Conservation (phyloP, 1,139 yeast genomes). For the Blastobotrys arbuscula region DNA sequence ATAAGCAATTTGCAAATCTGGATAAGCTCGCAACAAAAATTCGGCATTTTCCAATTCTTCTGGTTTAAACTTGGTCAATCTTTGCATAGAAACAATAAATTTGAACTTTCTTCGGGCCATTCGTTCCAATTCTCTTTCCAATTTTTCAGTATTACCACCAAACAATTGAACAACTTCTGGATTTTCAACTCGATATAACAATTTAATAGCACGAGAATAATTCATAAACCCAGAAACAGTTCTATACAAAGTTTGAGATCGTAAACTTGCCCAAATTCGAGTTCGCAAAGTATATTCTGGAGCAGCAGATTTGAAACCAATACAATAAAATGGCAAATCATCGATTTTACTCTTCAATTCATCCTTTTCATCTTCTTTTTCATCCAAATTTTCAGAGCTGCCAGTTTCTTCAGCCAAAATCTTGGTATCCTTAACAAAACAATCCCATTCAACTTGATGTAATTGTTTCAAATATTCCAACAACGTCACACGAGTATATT, state of each 20-base stretch:
- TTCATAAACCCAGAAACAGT: slow-evolving; percentile 99
- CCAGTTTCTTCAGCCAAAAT: slow-evolving; percentile 85
- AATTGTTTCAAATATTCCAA: slow-evolving; percentile 95
- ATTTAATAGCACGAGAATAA: slow-evolving; percentile 95
- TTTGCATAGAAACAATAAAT: slow-evolving; percentile 96
- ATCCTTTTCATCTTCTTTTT: slow-evolving; percentile 50
- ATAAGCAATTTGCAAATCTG: slow-evolving; percentile 96
- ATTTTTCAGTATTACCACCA: slow-evolving; percentile 94
- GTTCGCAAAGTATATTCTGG: slow-evolving; percentile 98
- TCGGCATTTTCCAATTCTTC: slow-evolving; percentile 98
- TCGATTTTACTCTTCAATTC: slow-evolving; percentile 87
- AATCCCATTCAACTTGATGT: slow-evolving; percentile 99
- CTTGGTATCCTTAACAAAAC: slow-evolving; percentile 97
- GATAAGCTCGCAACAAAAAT: slow-evolving; percentile 95
- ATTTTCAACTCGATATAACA: slow-evolving; percentile 96
- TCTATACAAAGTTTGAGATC: slow-evolving; percentile 97
- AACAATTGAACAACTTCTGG: slow-evolving; percentile 98
- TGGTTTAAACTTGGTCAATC: slow-evolving; percentile 93
- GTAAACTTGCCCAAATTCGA: slow-evolving; percentile 97
- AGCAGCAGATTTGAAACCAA: slow-evolving; percentile 99
- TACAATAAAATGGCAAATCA: slow-evolving; percentile 96
- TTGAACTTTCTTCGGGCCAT: slow-evolving; percentile 99
- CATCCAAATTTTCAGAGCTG: slow-evolving; percentile 36
- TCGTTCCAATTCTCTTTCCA: slow-evolving; percentile 93
- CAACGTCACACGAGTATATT: slow-evolving; percentile 92